Base-by-base conservation (phyloP, 768 basidiomycete genomes). In the Daedaleopsis nitida region DNA sequence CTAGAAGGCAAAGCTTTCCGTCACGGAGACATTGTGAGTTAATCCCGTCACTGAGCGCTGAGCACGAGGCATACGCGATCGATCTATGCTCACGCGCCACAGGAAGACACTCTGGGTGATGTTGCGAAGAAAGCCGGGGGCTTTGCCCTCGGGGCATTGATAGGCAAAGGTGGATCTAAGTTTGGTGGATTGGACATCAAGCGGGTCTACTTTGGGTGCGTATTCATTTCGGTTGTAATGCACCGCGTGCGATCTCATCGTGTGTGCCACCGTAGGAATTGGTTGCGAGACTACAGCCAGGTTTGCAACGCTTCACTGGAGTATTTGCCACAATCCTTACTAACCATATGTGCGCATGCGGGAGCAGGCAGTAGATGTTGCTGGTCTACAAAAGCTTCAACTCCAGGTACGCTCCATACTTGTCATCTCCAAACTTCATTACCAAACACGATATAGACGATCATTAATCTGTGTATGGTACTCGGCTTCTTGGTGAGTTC, bases 271-370 rank as follows among this genome's bases (percentile, higher is more conserved):
- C 48, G 35, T 65, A 90, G 90, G 8, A 92, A 92, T 71, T 94
- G 92, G 93, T 80, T 96, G 38, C 81, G 94, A 42, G 94, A 96
- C 76, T 96, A 94, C 74, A 89, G 88, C 66, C 89, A 89, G 77
- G 86, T 83, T 59, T 43, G 72, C 35, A 27, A 34, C 27, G 17
- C 39, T 12, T 45, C 14, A 9, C 8, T 14, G 13, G 23, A 34
- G 48, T 6, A 21, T 27, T 49, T 8, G 37, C 12, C 19, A 23
- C 2, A 23, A 58, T 32, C 27, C 7, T 32, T 32, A 52, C 34
- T 43, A 42, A 35, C 51, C 37, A 39, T 37, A 4, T 48, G 16
- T 57, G 23, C 47, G 47, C 23, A n/a, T n/a, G n/a, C n/a, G n/a
- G n/a, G n/a, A 6, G 14, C n/a, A 92, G 84, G 92, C 93, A 3